Base-by-base conservation (phyloP, 208 protist species). In the Crithidia bombi region DNA sequence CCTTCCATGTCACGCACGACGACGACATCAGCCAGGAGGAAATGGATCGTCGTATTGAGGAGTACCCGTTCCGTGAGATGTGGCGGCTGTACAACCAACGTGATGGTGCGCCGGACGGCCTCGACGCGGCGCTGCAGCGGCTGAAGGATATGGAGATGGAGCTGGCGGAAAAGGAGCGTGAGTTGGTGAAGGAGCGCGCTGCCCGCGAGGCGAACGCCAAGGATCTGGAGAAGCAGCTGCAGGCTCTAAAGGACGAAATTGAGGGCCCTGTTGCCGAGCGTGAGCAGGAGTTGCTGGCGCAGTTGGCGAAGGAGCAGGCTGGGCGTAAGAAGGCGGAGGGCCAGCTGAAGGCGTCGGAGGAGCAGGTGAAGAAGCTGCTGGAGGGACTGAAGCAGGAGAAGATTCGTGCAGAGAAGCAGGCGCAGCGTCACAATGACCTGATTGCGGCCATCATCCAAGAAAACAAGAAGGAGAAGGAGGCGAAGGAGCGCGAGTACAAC, bases 381-480 rank as follows among this genome's bases (percentile, higher is more conserved):
- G 83, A 93, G 41, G 70, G 73, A 28, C 54, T 89, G 11, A 94
- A 89, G 77, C 72, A 76, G 33, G 86, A 90, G 71, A 90, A 86
- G 65, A 19, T 74, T 47, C 80, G 78, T 14, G 71, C 79, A 21
- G 82, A 91, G 43, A 90, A 92, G 70, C 72, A 65, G 30, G 82
- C 72, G 33, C 73, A 89, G 33, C 86, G 82, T 12, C 85, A 92
- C 58, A 90, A 89, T 55, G 86, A 92, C 49, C 79, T 92, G n/a
- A 87, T 94, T 66, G 83, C 86, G 17, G 89, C 89, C 49, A 91
- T 94, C 39, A 79, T 90, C 14, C 86, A 92, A 38, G 89, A 92
- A 54, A 91, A 94, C 68, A 91, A 92, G 62, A 91, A 89, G 57
- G 86, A 94, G 74, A 91, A 86, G 78, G 86, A 94, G 66, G 86